These are phyloP conservation scores for Furcasterigmium sp. DNA, from an alignment of 2,329 filamentous ascomycete species.

Conservation along the genomic window DNA sequence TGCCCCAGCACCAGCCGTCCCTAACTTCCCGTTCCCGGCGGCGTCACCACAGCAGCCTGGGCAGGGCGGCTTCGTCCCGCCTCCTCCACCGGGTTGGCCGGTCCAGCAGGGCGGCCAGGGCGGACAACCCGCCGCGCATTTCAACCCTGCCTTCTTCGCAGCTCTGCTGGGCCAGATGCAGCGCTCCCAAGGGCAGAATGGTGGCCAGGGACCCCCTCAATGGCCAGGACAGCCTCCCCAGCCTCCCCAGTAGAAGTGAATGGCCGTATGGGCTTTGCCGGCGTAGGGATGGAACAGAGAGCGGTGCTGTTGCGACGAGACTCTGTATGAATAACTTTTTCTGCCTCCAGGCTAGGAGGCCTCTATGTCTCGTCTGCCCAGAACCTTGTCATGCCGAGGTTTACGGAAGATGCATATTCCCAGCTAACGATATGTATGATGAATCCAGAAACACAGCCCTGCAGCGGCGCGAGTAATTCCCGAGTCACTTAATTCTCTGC, in stretches of 20 bases:
- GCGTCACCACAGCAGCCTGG: constrained; percentile 31
- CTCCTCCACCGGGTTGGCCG: constrained; percentile 32
- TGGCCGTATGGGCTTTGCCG: too few relatives aligned
- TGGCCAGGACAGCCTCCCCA: constrained; percentile 18
- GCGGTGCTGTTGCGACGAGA: background rate
- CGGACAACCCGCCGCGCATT: constrained; percentile 38
- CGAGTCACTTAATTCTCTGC: too few relatives aligned
- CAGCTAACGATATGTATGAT: too few relatives aligned
- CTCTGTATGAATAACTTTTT: background rate
- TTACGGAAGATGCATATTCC: too few relatives aligned
- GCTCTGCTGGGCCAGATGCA: constrained; percentile 41
- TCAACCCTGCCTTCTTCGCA: constrained; percentile 55
- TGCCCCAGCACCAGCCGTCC: constrained; percentile 18
- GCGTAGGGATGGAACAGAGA: background rate
- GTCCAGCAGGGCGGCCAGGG: constrained; percentile 22
- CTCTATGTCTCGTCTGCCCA: too few relatives aligned
- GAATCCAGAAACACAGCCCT: too few relatives aligned
- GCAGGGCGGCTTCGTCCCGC: constrained; percentile 24
- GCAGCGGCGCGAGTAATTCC: too few relatives aligned
- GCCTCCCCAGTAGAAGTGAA: constrained; percentile 17
- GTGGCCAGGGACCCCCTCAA: constrained; percentile 16
- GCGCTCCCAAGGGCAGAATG: constrained; percentile 16
- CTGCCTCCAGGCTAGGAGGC: background rate
- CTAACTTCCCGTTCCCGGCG: constrained; percentile 39
- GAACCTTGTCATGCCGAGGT: too few relatives aligned